Evolutionary conservation across 305 asterid species (phyloP).

Genomic region (Lippia alba): DNA sequence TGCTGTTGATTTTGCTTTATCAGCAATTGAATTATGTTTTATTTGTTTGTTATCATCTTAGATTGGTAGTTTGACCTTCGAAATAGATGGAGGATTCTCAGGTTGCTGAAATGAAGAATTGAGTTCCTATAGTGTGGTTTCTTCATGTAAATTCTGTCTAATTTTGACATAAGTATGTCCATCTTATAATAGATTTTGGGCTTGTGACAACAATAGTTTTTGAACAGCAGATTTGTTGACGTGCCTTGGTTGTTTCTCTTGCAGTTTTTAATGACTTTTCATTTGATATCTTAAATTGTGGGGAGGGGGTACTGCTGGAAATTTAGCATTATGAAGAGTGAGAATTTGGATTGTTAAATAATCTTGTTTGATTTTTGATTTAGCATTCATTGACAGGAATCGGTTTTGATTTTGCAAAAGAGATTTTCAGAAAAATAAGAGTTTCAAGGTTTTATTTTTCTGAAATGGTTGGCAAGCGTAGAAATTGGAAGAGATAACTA

Average conservation of each 20-base stretch:
- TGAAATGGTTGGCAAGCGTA: too few species aligned
- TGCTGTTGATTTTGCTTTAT: not conserved
- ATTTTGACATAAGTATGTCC: not conserved
- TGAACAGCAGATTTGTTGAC: not conserved
- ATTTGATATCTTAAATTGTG: not conserved
- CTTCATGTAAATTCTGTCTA: not conserved
- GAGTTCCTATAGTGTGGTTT: not conserved
- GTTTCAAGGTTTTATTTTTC: too few species aligned
- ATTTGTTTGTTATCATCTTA: not conserved
- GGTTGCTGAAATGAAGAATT: conserved; percentile 15
- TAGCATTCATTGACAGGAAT: too few species aligned
- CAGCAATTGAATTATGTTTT: not conserved
- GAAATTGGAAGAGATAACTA: too few species aligned
- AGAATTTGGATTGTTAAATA: too few species aligned
- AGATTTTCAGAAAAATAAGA: too few species aligned
- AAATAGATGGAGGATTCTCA: not conserved
- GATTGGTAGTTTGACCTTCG: not conserved
- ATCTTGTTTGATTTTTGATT: too few species aligned
- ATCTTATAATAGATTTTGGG: not conserved
- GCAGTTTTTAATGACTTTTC: not conserved
- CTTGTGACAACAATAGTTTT: not conserved
- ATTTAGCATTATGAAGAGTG: not conserved
- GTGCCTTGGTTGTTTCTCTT: not conserved
- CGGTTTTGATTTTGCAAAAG: too few species aligned
- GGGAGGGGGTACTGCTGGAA: not conserved